A percentile compares a stretch with the other conserved stretches of the same genome.
Evolutionary conservation across 306 rosid species (phyloP).

Genomic region (Trifolium pratense): DNA sequence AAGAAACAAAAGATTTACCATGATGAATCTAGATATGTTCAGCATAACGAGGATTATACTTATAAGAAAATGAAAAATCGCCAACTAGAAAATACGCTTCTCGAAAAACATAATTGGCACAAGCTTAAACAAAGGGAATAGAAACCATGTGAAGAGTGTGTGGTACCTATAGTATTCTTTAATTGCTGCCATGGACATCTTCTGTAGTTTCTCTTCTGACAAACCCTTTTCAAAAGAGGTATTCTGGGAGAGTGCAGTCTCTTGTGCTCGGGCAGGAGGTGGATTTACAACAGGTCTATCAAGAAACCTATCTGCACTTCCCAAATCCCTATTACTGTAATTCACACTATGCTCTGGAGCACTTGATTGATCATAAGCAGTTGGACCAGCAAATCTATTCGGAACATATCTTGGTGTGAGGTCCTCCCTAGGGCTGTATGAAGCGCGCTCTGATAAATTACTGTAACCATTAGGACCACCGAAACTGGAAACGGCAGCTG

Average conservation of each 20-base stretch:
- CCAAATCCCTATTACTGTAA: constrained; percentile 59
- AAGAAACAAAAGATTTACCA: neutral
- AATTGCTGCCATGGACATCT: constrained; percentile 74
- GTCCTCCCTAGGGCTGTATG: constrained; percentile 62
- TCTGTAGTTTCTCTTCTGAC: constrained; percentile 58
- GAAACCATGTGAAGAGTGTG: constrained; percentile 17
- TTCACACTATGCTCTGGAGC: constrained; percentile 59
- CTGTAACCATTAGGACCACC: constrained; percentile 65
- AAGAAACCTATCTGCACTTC: constrained; percentile 53
- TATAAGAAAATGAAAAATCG: neutral
- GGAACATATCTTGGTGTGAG: constrained; percentile 48
- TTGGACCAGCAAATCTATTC: constrained; percentile 61
- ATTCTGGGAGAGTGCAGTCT: constrained; percentile 49
- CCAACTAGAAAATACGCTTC: constrained; percentile 1
- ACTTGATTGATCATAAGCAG: constrained; percentile 62
- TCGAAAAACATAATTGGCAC: constrained; percentile 15
- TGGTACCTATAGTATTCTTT: constrained; percentile 84
- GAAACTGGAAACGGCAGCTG: constrained; percentile 56
- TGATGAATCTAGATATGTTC: neutral
- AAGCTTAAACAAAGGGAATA: constrained; percentile 29
- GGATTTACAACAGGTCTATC: constrained; percentile 58
- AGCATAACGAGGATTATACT: constrained; percentile 1
- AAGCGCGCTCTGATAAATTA: constrained; percentile 52
- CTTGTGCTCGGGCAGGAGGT: constrained; percentile 55
- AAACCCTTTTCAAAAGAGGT: constrained; percentile 42